A percentile compares a stretch with the other conserved stretches of the same genome.
Evolutionary conservation across 331 rosid genomes (phyloP).

Genomic region (Prunus yedoensis): DNA sequence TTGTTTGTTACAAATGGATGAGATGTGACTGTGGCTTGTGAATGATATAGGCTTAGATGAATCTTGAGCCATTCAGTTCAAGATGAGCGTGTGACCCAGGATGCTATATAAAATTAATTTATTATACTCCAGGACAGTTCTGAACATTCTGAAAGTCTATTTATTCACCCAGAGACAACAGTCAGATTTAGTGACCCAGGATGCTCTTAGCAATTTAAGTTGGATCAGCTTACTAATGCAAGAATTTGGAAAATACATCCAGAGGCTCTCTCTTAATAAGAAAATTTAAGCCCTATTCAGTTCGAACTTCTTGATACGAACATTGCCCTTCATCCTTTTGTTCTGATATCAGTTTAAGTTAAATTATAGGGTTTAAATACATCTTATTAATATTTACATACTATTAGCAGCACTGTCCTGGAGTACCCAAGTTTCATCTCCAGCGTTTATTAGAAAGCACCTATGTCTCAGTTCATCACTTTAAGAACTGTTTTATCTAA

Average conservation of each 20-base stretch:
- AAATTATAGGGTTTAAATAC: neutral
- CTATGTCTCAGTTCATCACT: neutral
- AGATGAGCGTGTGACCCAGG: neutral
- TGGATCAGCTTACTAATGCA: neutral
- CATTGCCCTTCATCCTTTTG: neutral
- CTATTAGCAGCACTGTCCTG: neutral
- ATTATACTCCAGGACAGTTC: too few relatives aligned
- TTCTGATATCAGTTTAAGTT: neutral
- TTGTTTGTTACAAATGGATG: neutral
- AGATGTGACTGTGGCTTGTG: too few relatives aligned
- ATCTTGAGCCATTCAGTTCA: neutral
- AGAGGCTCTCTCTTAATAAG: neutral
- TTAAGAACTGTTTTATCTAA: neutral
- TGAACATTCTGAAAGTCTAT: neutral
- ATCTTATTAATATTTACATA: neutral
- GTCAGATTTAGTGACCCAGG: neutral
- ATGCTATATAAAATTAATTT: too few relatives aligned
- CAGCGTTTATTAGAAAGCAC: too few relatives aligned
- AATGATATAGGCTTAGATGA: neutral
- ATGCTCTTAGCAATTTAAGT: neutral
- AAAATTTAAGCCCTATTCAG: neutral
- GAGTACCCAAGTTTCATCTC: neutral
- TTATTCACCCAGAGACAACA: neutral
- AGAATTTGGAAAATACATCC: neutral
- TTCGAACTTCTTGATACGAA: too few relatives aligned